Evolutionary conservation across 2,329 filamentous ascomycete genomes (phyloP), one percentile per base, ranked within the genome.

Genomic region (Colletotrichum melonis): DNA sequence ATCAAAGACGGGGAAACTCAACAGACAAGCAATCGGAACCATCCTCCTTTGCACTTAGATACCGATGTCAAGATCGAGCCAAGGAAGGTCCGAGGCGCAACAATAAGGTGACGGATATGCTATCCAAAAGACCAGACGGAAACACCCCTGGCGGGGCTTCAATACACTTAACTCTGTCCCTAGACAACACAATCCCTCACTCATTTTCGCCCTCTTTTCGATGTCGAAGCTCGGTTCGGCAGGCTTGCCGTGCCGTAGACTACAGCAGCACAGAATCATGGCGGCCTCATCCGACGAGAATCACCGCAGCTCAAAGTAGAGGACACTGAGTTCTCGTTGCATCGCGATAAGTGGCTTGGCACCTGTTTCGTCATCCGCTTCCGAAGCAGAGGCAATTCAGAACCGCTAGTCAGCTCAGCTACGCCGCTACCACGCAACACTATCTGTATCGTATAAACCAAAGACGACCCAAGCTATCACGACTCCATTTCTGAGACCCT

Each of bases 101-200:
- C 49, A 26, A 62, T 46, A 57, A 70, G 65, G 56, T 60, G 32
- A 59, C 70, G 67, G 67, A 59, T 52, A 62, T 56, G 54, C 55
- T 42, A 60, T 62, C 35, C 49, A 54, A 69, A 73, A 73, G 67
- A 73, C 67, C 70, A 65, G 70, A 73, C 56, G 70, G 70, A 73
- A 73, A 73, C 70, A 62, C 59, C 64, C 58, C 46, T 32, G 38
- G 69, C 69, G 64, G 64, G 64, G 64, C 28, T 57, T 38, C 42
- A 38, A 24, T 26, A 55, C 26, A 38, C 32, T 63, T 6, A 55
- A 63, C 65, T 59, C 38, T 24, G 52, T 63, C 69, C 38, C 46
- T 54, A 11, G 16, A 58, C 59, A 64, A 46, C 65, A 49, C 28
- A 26, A 64, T 64, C 38, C 66, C 54, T 63, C 57, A 16, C 28